These are phyloP conservation scores for Microcyclospora pomicola DNA, from an alignment of 2,329 filamentous ascomycete genomes.

Conservation along the genomic window DNA sequence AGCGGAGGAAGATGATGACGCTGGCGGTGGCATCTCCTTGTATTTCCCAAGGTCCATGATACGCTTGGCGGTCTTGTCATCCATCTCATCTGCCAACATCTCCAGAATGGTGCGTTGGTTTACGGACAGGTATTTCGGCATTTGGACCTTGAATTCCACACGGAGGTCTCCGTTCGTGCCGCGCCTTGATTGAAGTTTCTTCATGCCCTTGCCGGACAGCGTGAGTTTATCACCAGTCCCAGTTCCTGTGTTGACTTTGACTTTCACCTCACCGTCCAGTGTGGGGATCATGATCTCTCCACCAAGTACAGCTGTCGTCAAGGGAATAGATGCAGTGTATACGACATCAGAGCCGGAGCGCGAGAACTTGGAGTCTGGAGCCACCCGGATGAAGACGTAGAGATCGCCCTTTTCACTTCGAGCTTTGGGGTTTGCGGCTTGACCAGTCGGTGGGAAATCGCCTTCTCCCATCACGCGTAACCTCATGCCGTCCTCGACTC, in stretches of 20 bases:
- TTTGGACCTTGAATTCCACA: slow-evolving; percentile 86
- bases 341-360: slow-evolving; percentile 79
- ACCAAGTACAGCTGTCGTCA: slow-evolving; percentile 85
- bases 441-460: slow-evolving; percentile 68
- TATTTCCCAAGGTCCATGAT: slow-evolving; percentile 61
- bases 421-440: slow-evolving; percentile 47
- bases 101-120: slow-evolving; percentile 90
- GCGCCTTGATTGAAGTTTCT: slow-evolving; percentile 55
- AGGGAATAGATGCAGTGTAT: slow-evolving; percentile 78
- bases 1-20: neutral
- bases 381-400: slow-evolving; percentile 79
- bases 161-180: slow-evolving; percentile 65
- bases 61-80: slow-evolving; percentile 77
- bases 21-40: slow-evolving; percentile 25
- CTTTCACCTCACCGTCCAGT: slow-evolving; percentile 75
- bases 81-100: slow-evolving; percentile 93
- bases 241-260: slow-evolving; percentile 83
- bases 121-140: slow-evolving; percentile 85
- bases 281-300: slow-evolving; percentile 85
- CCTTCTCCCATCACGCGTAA: slow-evolving; percentile 74
- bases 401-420: slow-evolving; percentile 70
- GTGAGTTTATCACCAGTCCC: slow-evolving; percentile 87
- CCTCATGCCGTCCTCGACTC: slow-evolving; percentile 93
- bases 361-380: slow-evolving; percentile 80
- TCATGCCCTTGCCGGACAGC: slow-evolving; percentile 85